Evolutionary conservation across 306 rosid species (phyloP), one percentile per base, ranked within the genome.

Genomic region (Quercus dentata): DNA sequence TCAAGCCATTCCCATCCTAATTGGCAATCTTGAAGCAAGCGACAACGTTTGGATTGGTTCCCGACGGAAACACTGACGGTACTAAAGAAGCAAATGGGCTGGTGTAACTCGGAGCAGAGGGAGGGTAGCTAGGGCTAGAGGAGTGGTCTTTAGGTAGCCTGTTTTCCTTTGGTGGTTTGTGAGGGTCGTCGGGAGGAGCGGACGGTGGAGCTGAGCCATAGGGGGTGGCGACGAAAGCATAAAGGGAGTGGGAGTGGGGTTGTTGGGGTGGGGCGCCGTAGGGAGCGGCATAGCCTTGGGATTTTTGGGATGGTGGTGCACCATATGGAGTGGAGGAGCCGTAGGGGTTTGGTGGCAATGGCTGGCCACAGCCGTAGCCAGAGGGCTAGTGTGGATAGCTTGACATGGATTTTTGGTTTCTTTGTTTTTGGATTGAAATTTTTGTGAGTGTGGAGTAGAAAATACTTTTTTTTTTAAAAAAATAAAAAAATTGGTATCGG

Each of bases 1-100:
- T 95, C 30, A 88, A 73, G 3, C 99, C 98, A 55, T 97, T 95
- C 2, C 98, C 96, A 83, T 95, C 99, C 56, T 85, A 93, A 35
- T 95, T 94, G 8, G 98, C 97, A 44, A 91, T 3, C 83, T 87
- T 94, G 49, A 95, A 95, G 88, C 97, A 95, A 1, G 99, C 85
- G 0, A 95, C 68, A 17, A 93, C 75, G 83, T 55, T 91, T 1
- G 99, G 99, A 80, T 95, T 91, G 4, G 97, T 95, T 1, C 96
- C 92, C 0, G 97, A 94, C 1, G 97, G 97, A 74, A 95, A 95
- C 25, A 82, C 69, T 67, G 97, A 91, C 25, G 98, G 98, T 28
- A 95, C 78, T 23, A 95, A 88, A 41, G 94, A 49, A 5, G 90
- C 89, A 77, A 95, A 91, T 3, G 92, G 90, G 69, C 51, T 88